phyloP scores from a whole-genome alignment of 2,329 filamentous ascomycete species.

The Daldinia eschscholtzii region DNA sequence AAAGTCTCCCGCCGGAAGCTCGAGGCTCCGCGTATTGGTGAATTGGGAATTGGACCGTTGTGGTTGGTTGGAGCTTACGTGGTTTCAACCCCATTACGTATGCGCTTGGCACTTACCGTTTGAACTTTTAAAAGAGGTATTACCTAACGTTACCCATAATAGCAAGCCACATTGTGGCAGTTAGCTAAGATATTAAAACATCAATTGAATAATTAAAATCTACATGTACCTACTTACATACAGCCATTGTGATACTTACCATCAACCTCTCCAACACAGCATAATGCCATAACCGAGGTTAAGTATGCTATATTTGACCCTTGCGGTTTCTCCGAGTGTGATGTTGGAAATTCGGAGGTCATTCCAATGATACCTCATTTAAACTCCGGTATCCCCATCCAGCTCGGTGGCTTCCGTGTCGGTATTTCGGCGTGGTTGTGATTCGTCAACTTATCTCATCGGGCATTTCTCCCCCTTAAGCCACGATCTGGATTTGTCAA shows the following conservation, averaged over 20 bases:
- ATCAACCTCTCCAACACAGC: background rate
- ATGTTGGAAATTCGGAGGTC: constrained; percentile 8
- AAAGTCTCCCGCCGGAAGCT: constrained; percentile 31
- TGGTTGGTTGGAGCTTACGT: constrained; percentile 33
- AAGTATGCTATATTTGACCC: background rate
- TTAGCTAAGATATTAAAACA: background rate
- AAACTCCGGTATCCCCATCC: constrained; percentile 8
- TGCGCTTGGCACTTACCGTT: no score
- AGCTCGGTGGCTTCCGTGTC: constrained; percentile 8
- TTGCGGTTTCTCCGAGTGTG: background rate
- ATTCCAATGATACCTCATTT: constrained; percentile 1
- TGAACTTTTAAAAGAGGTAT: no score
- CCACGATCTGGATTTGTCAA: constrained; percentile 27
- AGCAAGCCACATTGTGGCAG: constrained; percentile 6
- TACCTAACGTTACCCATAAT: no score
- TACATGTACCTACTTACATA: no score
- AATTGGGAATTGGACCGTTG: constrained; percentile 27
- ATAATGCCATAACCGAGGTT: constrained; percentile 20
- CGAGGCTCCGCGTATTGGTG: constrained; percentile 33
- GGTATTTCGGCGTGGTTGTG: constrained; percentile 10
- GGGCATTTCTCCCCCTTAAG: background rate
- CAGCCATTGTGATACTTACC: no score
- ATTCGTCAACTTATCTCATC: constrained; percentile 29
- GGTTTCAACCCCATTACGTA: constrained; percentile 15
- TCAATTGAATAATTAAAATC: no score